Base-by-base conservation (phyloP, 2,329 filamentous ascomycete genomes). In the Rhynchosporium graminicola region DNA sequence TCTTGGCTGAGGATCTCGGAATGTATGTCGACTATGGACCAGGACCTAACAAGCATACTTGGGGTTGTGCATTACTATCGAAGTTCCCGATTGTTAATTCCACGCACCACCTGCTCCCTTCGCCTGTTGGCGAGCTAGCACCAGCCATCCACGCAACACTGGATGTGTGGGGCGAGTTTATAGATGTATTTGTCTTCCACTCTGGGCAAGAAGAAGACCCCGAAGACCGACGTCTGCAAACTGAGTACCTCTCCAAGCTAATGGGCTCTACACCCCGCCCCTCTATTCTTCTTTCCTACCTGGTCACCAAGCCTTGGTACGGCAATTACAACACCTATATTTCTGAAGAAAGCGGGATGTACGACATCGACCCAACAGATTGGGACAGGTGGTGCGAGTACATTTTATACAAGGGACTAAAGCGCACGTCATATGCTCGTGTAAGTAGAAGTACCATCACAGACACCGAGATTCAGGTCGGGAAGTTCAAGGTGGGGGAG, bases 321-420 rank as follows among this genome's bases (percentile, higher is more conserved):
- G 95, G 95, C 65, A 99, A 99, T 75, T 99, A 99, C 80, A 94
- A 98, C 75, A 97, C 88, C 0, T 98, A 96, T 71, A 95, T 98
- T 29, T 91, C 91, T 61, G 83, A 92, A 59, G 80, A 80, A 62
- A 96, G 90, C 63, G 91, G 92, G 9, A 99, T 99, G 95, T 87
- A 91, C 72, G 95, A 99, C 73, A 95, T 99, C 56, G 95, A 99
- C 73, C 85, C 88, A 0, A 87, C 82, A 3, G 95, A 99, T 75
- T 97, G 92, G 92, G 95, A 99, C 76, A 83, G 95, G 60, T 99
- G 95, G 95, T 99, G 95, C 80, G 94, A 99, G 80, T 99, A 99
- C 77, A 97, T 99, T 68, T 80, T 99, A 31, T 99, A 92, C 82
- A 97, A 97, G 81, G 87, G 87, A 12, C 78, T 99, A 65, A 88